Percentiles rank a stretch among this genome's conserved stretches.
Evolutionary conservation across 2,329 filamentous ascomycete species (phyloP).

Genomic region (Neoscytalidium dimidiatum): DNA sequence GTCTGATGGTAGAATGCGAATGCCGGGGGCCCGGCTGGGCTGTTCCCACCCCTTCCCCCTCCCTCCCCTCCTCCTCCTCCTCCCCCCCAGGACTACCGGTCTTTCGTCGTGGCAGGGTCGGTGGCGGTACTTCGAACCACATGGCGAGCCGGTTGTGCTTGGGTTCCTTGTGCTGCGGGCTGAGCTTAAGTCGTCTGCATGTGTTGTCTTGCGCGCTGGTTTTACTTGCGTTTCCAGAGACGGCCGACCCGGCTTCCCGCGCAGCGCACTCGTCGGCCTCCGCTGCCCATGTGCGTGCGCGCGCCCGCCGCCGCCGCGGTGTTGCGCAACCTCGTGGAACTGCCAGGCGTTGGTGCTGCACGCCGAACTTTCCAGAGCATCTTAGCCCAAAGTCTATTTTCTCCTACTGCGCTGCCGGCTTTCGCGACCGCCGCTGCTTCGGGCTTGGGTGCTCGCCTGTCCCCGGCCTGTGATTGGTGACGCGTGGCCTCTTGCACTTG

Average conservation of each 20-base stretch:
- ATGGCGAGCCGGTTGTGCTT: conserved; percentile 15
- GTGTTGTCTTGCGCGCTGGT: conserved; percentile 4
- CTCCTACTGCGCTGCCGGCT: neutral
- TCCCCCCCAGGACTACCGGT: too few species aligned
- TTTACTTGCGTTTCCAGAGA: neutral
- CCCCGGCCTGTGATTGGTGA: neutral
- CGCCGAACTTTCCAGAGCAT: conserved; percentile 14
- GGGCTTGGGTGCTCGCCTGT: neutral
- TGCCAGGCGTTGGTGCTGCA: neutral
- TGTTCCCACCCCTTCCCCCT: too few species aligned
- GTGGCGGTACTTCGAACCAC: conserved; percentile 4
- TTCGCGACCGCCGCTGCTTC: conserved; percentile 5
- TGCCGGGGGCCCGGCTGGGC: neutral
- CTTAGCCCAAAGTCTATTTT: conserved; percentile 16
- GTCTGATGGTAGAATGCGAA: neutral
- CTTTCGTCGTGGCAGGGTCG: neutral
- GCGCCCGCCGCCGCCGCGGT: too few species aligned
- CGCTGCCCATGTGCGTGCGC: conserved; percentile 6
- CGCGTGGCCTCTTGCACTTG: neutral
- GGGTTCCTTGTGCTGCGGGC: conserved; percentile 16
- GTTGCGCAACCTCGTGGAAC: conserved; percentile 3
- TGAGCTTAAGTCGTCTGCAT: conserved; percentile 17
- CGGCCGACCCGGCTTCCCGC: neutral
- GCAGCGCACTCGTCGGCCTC: neutral
- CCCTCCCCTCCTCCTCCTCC: too few species aligned